phyloP scores from a whole-genome alignment of 139 green algal genomes.

The Chlamydomonas urium region DNA sequence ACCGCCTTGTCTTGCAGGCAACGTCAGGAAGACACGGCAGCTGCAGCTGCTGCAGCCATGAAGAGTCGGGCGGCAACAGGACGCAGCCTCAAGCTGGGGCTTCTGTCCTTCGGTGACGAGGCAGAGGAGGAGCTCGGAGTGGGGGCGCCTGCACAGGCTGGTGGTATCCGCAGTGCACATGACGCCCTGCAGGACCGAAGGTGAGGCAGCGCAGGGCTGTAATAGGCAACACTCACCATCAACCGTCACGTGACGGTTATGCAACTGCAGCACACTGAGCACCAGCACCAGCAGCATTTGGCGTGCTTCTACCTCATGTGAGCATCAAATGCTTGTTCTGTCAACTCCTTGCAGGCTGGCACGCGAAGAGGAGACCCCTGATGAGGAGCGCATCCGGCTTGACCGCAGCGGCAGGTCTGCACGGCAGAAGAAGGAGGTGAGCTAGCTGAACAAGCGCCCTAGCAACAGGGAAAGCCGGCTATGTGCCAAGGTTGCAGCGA shows the following conservation, averaged over 20 bases:
- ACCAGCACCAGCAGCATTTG: too few relatives aligned
- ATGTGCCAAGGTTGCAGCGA: not conserved
- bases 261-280: too few relatives aligned
- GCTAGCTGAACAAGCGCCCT: not conserved
- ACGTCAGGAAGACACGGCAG: too few relatives aligned
- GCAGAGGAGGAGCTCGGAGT: slow-evolving; percentile 57
- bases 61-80: slow-evolving; percentile 51
- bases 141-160: slow-evolving; percentile 13
- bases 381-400: slow-evolving; percentile 21
- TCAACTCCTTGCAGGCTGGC: too few relatives aligned
- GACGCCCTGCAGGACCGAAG: slow-evolving; percentile 57
- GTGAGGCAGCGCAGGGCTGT: too few relatives aligned
- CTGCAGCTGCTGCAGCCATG: slow-evolving; percentile 21
- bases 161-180: slow-evolving; percentile 57
- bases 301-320: too few relatives aligned
- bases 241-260: too few relatives aligned
- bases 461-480: not conserved
- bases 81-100: slow-evolving; percentile 72
- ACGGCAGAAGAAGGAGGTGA: not conserved
- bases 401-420: not conserved
- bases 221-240: too few relatives aligned
- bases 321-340: too few relatives aligned
- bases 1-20: too few relatives aligned
- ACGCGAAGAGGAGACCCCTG: slow-evolving; percentile 30
- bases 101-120: slow-evolving; percentile 86